Evolutionary conservation across 1,284 basidiomycete genomes (phyloP), one percentile per base, ranked within the genome.

Genomic region (Dichomitus squalens): DNA sequence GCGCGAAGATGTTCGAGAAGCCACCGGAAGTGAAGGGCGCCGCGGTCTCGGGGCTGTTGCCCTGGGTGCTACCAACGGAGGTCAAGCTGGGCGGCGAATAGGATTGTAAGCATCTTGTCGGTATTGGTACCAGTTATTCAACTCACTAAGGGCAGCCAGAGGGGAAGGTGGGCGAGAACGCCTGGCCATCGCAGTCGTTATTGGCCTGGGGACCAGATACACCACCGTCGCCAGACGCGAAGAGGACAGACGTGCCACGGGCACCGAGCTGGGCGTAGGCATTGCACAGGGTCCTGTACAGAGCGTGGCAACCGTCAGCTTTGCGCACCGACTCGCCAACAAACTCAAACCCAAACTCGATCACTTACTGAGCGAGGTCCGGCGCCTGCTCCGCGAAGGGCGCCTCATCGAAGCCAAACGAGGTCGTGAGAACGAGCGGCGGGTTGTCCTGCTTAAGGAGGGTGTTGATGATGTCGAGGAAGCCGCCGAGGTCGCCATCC

Each of bases 141-240:
- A 50, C 44, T 73, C 74, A 52, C 48, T 59, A 78, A 72, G 70
- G 73, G 82, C 85, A 81, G 12, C 80, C 79, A 44, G 87, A 84
- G 11, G 88, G 88, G 79, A 91, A 90, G 0, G 68, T 75, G 23
- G 88, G 86, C 56, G 86, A 79, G 80, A 90, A 90, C 18, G 75
- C 66, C 16, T 66, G 64, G 16, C 75, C 66, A 16, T 68, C 66
- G 38, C 60, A 75, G 44, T 78, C 78, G 23, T 77, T 78, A 16
- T 73, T 81, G 14, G 82, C 82, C 59, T 88, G 71, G 16, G 84
- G 84, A 14, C 74, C 80, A 25, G 86, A 87, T 27, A 90, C 63
- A 53, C 86, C 87, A 52, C 64, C 69, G 63, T 85, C 87, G 53
- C 87, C 88, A 53, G 82, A 84, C 23, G 83, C 82, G 73, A 85